Percentiles rank a stretch among this genome's conserved stretches.
phyloP scores from a whole-genome alignment of 495 filamentous ascomycete species.

The Penicillium bialowiezense region DNA sequence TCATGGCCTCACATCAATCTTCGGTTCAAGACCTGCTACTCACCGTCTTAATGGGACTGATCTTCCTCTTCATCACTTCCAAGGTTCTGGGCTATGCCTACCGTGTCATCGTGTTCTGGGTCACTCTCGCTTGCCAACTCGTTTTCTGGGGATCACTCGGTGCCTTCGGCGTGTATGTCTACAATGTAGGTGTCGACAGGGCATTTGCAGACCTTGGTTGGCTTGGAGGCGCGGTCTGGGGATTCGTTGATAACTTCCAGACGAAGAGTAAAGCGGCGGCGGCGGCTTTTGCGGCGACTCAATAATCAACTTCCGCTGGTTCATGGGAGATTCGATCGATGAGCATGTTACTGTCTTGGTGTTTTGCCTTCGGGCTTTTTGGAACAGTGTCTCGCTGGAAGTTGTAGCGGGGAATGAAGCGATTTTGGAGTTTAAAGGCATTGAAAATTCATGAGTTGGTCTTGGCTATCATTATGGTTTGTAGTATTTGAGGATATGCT shows the following conservation, averaged over 20 bases:
- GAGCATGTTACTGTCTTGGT: not conserved
- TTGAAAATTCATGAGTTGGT: constrained; percentile 13
- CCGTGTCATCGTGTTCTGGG: constrained; percentile 70
- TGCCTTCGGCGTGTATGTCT: constrained; percentile 53
- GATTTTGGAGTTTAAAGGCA: constrained; percentile 1
- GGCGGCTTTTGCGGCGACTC: constrained; percentile 10
- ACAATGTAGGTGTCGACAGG: constrained; percentile 60
- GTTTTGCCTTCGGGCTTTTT: not conserved
- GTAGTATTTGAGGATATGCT: constrained; percentile 7
- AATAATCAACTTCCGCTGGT: not conserved
- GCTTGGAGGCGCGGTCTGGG: constrained; percentile 47
- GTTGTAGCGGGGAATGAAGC: too few relatives aligned
- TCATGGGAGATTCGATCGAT: not conserved
- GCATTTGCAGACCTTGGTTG: constrained; percentile 58
- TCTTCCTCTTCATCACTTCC: constrained; percentile 59
- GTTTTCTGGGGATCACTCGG: constrained; percentile 57
- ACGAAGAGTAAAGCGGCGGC: constrained; percentile 18
- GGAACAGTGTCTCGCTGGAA: too few relatives aligned
- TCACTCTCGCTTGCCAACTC: constrained; percentile 55
- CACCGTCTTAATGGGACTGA: constrained; percentile 50
- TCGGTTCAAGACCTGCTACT: constrained; percentile 59
- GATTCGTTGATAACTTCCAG: constrained; percentile 56
- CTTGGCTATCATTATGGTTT: constrained; percentile 2
- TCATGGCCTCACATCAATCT: constrained; percentile 48
- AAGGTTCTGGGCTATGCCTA: constrained; percentile 65